Evolutionary conservation across 2,329 filamentous ascomycete genomes (phyloP), one percentile per base, ranked within the genome.

Genomic region (Penicillium sp.): DNA sequence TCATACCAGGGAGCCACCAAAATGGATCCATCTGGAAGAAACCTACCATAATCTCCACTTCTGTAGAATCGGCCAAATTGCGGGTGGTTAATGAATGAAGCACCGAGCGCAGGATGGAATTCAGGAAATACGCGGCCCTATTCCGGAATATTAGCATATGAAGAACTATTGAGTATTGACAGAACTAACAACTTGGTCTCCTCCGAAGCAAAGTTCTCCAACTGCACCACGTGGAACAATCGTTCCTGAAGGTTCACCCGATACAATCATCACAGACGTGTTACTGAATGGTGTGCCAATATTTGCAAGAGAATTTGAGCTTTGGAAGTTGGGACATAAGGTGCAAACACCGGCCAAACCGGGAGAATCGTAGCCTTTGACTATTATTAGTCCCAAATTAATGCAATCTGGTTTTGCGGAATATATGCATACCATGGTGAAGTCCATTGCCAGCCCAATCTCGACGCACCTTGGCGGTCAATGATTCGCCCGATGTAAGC

Each of bases 291-390:
- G 83, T 57, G 79, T 81, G 0, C 93, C 93, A n/a, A 96, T 86
- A 64, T 93, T 92, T 59, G 87, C 87, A 50, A 90, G 84, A 21
- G 82, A 75, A 65, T 92, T 85, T 0, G 78, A 74, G 0, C 65
- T 62, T 0, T 77, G 73, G 69, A 93, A 86, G 39, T 82, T 79
- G 8, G 80, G 73, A 58, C 87, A 87, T 9, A 93, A 83, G 0
- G 89, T 91, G 74, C 90, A 96, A 21, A 96, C 92, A 63, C 96
- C 96, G 1, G 91, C 31, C 0, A 89, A 91, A 72, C 96, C 92
- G 0, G 89, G 91, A 0, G 91, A 90, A 0, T 91, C 91, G 61
- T 96, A 96, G 0, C 87, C 78, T 79, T 39, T 10, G 7, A 3
- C 26, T 24, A 39, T 42, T 4, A 19, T 39, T 27, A 50, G 33